Conservation (phyloP, 106 monocot genomes). For the Dioscorea alata region DNA sequence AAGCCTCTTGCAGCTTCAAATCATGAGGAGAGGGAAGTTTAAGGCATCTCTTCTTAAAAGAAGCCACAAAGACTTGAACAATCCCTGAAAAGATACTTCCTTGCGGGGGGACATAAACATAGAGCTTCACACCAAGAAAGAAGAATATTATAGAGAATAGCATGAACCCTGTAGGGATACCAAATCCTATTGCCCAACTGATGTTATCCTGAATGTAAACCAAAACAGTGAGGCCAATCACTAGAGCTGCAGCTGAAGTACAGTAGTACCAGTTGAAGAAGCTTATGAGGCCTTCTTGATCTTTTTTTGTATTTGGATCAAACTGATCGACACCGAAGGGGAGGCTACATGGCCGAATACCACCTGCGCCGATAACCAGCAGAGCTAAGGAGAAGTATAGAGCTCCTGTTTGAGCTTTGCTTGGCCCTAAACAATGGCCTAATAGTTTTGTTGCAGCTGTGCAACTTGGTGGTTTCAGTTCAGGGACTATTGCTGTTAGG, state of each 20-base stretch:
- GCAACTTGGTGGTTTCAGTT: slow-evolving; percentile 3
- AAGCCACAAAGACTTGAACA: slow-evolving; percentile 11
- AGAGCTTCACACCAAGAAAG: slow-evolving; percentile 1
- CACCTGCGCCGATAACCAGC: not conserved
- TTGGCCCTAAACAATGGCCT: not conserved
- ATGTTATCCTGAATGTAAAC: slow-evolving; percentile 11
- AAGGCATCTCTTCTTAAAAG: not conserved
- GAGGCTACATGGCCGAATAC: slow-evolving; percentile 4
- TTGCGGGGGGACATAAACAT: slow-evolving; percentile 8
- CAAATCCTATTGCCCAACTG: slow-evolving; percentile 9
- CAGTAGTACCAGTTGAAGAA: slow-evolving; percentile 23
- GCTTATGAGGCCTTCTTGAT: not conserved
- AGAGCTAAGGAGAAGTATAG: not conserved
- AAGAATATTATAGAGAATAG: slow-evolving; percentile 1
- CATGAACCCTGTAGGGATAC: slow-evolving; percentile 12
- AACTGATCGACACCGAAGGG: not conserved
- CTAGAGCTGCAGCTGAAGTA: not conserved
- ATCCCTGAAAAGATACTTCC: slow-evolving; percentile 14
- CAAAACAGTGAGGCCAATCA: slow-evolving; percentile 2
- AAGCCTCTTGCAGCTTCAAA: slow-evolving; percentile 8
- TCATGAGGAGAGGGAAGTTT: not conserved
- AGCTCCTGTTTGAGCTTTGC: not conserved
- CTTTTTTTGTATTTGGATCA: not conserved
- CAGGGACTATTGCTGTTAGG: not conserved
- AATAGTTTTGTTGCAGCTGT: not conserved